Conservation (phyloP, 2,329 filamentous ascomycete genomes). For the Hypomyces rosellus region DNA sequence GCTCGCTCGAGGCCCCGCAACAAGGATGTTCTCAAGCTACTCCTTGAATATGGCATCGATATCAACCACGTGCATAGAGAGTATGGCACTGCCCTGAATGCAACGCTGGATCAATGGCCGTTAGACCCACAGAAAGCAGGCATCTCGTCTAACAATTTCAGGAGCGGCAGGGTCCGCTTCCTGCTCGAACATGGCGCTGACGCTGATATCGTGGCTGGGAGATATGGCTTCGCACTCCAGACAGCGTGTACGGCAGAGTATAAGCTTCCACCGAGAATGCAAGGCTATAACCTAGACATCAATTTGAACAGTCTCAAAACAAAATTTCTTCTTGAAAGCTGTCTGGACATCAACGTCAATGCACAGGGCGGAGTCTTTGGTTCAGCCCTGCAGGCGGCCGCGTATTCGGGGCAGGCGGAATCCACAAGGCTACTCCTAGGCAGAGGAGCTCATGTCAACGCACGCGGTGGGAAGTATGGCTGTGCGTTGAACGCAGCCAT, state of each 20-base stretch:
- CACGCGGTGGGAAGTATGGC: slow-evolving; percentile 1
- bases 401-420: slow-evolving; percentile 1
- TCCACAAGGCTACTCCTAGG: slow-evolving; percentile 1
- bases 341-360: slow-evolving; percentile 8
- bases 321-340: not conserved
- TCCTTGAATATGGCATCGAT: too few species aligned
- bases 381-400: slow-evolving; percentile 15
- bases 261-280: not conserved
- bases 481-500: slow-evolving; percentile 10
- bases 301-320: not conserved
- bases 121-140: too few species aligned
- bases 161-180: too few species aligned
- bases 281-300: too few species aligned
- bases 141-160: too few species aligned
- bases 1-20: too few species aligned
- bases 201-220: not conserved
- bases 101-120: too few species aligned
- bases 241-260: slow-evolving; percentile 3
- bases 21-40: too few species aligned
- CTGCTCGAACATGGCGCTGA: too few species aligned
- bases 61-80: too few species aligned
- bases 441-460: slow-evolving; percentile 12
- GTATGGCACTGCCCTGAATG: too few species aligned
- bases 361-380: slow-evolving; percentile 10
- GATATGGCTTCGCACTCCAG: slow-evolving; percentile 12